Conservation (phyloP, 805 yeast species). For the Zygosaccharomyces bailii region DNA sequence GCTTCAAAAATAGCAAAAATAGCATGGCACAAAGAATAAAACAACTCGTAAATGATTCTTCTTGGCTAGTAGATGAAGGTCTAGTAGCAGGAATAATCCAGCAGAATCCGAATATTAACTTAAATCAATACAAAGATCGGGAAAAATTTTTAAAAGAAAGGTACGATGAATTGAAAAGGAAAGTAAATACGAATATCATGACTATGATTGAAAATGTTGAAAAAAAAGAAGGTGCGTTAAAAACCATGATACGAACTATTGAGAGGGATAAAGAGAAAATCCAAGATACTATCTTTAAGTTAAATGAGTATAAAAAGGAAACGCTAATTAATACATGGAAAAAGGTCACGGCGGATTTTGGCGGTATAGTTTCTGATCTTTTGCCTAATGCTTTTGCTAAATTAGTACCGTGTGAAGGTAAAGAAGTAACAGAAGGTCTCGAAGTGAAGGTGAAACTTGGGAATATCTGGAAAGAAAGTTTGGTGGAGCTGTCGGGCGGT, state of each 20-base stretch:
- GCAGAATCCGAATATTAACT: constrained; percentile 59
- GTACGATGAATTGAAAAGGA: constrained; percentile 67
- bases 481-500: constrained; percentile 95
- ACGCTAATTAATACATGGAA: constrained; percentile 82
- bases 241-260: constrained; percentile 77
- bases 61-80: constrained; percentile 70
- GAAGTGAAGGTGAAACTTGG: constrained; percentile 90
- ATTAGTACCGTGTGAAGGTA: constrained; percentile 74
- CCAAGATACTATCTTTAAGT: constrained; percentile 76
- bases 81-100: constrained; percentile 53
- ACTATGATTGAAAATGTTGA: constrained; percentile 88
- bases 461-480: constrained; percentile 90
- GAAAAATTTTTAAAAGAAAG: constrained; percentile 54
- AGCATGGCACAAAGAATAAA: constrained; percentile 41
- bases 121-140: constrained; percentile 59
- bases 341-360: constrained; percentile 85
- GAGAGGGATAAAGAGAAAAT: constrained; percentile 87
- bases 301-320: constrained; percentile 80
- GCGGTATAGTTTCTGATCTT: constrained; percentile 81
- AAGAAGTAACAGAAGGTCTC: constrained; percentile 83
- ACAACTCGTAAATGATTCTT: constrained; percentile 50
- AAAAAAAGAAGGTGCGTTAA: constrained; percentile 74
- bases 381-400: constrained; percentile 89
- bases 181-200: constrained; percentile 83
- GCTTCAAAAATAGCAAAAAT: constrained; percentile 40